These are phyloP conservation scores for Tubosaeta sp. DNA, from an alignment of 768 basidiomycete species.

Conservation along the genomic window DNA sequence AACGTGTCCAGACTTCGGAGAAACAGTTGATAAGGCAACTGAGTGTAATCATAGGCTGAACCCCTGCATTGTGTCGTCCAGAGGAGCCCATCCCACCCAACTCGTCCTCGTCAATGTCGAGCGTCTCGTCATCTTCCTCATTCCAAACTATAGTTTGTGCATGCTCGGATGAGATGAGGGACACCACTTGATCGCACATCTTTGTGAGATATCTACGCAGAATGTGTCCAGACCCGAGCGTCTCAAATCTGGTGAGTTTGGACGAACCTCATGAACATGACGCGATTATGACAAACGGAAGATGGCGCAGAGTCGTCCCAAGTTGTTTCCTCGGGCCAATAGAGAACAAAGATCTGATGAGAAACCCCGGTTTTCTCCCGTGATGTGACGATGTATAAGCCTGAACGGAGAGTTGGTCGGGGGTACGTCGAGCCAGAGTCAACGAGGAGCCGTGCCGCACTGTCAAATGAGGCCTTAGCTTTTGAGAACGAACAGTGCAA, in stretches of 20 bases:
- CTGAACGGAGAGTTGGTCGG: conserved; percentile 17
- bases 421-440: conserved; percentile 3
- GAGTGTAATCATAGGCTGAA: conserved; percentile 17
- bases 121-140: conserved; percentile 27
- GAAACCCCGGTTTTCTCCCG: not conserved
- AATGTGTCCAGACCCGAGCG: not conserved
- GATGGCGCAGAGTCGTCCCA: conserved; percentile 49
- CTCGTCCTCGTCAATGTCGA: conserved; percentile 37
- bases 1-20: too few relatives aligned
- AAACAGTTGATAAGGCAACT: too few relatives aligned
- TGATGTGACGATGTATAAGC: conserved; percentile 16
- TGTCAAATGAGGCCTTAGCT: not conserved
- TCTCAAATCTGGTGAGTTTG: not conserved
- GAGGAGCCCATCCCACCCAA: conserved; percentile 20
- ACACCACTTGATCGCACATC: conserved; percentile 49
- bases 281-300: conserved; percentile 46
- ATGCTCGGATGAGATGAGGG: conserved; percentile 28
- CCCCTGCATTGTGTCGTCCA: conserved; percentile 2
- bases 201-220: conserved; percentile 52
- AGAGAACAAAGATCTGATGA: conserved; percentile 43
- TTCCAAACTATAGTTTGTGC: conserved; percentile 42
- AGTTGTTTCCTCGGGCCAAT: conserved; percentile 59
- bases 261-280: conserved; percentile 57
- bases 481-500: not conserved
- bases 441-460: conserved; percentile 12